Evolutionary conservation across 805 yeast species (phyloP), one percentile per base, ranked within the genome.

Genomic region (Nakazawaea ernobii): DNA sequence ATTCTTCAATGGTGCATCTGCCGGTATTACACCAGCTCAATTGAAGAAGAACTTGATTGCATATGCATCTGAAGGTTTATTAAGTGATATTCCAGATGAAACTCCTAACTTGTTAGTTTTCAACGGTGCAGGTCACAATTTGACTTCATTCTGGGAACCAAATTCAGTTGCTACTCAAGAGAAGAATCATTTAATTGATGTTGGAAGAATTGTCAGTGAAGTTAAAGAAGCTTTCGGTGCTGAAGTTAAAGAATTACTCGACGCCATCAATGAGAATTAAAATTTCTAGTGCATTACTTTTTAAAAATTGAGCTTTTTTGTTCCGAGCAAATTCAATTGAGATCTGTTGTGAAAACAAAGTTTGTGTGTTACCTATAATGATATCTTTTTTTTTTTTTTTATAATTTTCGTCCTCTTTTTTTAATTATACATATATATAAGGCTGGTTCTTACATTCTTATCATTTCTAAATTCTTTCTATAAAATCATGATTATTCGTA

Each of bases 71-170:
- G 73, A 76, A 63, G 71, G 74, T 55, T 69, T 70, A 35, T 73
- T 86, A 56, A 56, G 70, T 41, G 88, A 82, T 54, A 71, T 86
- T 54, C 86, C 88, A 55, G 75, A 70, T 20, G 88, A 80, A 52
- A 84, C 94, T 43, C 92, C 91, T 58, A 86, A 86, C 68, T 65
- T 77, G 53, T 76, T 86, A 67, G 85, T 86, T 43, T 86, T 70
- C 73, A 86, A 86, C 60, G 95, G 94, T 73, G 94, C 80, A 50
- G 94, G 92, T 55, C 80, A 77, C 60, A 81, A 82, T 66, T 65
- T 83, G 59, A 69, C 79, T 47, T 78, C 71, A 39, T 83, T 84
- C 75, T 84, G 89, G 88, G 66, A 60, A 41, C 41, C 45, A 42
- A 38, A 15, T 32, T 35, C 35, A 13, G 39, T 32, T 29, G 41